Conservation (phyloP, 345 rosid genomes). For the Pelargonium nanum region DNA sequence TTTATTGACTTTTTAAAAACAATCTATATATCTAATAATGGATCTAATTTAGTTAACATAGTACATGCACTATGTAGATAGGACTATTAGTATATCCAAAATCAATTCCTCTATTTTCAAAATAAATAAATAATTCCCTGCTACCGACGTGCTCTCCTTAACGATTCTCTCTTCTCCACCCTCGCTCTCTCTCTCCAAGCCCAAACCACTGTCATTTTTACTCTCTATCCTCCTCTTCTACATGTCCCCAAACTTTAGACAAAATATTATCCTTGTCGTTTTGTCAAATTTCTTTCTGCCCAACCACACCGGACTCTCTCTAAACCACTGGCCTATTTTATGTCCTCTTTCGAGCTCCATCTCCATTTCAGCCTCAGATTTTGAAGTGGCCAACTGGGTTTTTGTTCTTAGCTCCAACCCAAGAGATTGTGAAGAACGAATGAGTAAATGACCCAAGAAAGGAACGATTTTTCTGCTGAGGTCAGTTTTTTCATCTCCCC, state of each 20-base stretch:
- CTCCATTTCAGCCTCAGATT: constrained; percentile 3
- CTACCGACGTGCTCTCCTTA: not conserved
- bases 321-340: not conserved
- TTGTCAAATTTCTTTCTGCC: not conserved
- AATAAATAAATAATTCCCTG: too few relatives aligned
- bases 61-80: too few relatives aligned
- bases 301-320: constrained; percentile 8
- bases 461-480: not conserved
- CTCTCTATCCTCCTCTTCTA: not conserved
- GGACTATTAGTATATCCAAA: not conserved
- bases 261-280: not conserved
- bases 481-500: not conserved
- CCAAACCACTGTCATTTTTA: not conserved
- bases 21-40: too few relatives aligned
- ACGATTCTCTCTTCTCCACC: not conserved
- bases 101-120: too few relatives aligned
- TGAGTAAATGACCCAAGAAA: not conserved
- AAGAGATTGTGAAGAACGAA: not conserved
- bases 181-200: not conserved
- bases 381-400: constrained; percentile 5
- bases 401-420: constrained; percentile 10
- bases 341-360: constrained; percentile 5
- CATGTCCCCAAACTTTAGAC: not conserved
- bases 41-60: too few relatives aligned
- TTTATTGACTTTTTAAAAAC: too few relatives aligned